phyloP scores from a whole-genome alignment of 495 filamentous ascomycete species.

The Extremus antarcticus region DNA sequence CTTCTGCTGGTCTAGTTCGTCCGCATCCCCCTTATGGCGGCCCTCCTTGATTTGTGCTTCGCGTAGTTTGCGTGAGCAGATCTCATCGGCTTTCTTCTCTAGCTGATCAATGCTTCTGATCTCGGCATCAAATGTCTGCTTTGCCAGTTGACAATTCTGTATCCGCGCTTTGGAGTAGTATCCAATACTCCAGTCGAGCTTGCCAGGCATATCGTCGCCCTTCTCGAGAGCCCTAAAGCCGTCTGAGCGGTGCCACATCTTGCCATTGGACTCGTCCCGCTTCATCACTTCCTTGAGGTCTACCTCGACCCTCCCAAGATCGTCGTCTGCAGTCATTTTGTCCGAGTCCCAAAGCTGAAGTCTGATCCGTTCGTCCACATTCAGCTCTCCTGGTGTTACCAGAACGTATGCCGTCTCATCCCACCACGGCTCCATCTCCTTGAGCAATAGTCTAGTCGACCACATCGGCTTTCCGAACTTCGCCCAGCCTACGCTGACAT shows the following conservation, averaged over 20 bases:
- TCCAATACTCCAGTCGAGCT: constrained; percentile 57
- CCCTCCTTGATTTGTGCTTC: constrained; percentile 45
- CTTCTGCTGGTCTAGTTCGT: constrained; percentile 52
- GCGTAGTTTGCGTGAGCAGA: constrained; percentile 46
- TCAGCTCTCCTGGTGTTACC: constrained; percentile 57
- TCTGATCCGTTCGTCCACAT: constrained; percentile 56
- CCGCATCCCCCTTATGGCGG: constrained; percentile 17
- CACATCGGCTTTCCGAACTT: constrained; percentile 61
- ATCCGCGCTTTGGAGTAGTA: constrained; percentile 57
- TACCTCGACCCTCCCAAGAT: constrained; percentile 57
- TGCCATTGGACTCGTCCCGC: constrained; percentile 39
- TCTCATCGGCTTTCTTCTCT: constrained; percentile 40
- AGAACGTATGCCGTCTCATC: constrained; percentile 55
- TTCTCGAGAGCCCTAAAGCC: constrained; percentile 47
- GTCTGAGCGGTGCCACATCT: constrained; percentile 47
- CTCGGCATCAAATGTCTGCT: constrained; percentile 42
- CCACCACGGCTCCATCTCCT: constrained; percentile 57
- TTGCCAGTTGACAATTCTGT: constrained; percentile 40
- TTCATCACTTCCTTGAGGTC: constrained; percentile 55
- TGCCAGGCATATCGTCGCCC: constrained; percentile 57
- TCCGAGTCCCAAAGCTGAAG: constrained; percentile 67
- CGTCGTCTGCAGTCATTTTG: constrained; percentile 56
- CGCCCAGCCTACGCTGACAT: constrained; percentile 61
- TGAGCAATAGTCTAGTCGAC: constrained; percentile 51
- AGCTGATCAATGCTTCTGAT: constrained; percentile 43